Base-by-base conservation (phyloP, 768 basidiomycete genomes). In the Sarcodon aspratus region DNA sequence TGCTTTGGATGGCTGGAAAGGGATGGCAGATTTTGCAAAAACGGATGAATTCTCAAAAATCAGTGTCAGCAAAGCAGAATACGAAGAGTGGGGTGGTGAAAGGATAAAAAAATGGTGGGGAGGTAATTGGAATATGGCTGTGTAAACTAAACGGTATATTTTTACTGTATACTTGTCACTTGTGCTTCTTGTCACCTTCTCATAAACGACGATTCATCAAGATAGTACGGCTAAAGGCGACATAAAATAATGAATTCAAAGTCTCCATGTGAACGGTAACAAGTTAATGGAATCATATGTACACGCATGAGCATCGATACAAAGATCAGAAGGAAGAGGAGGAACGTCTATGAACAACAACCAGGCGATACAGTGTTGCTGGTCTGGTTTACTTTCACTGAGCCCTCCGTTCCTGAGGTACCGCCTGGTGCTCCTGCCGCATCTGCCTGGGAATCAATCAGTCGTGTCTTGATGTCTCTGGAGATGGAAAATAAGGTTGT, bases 381-480 rank as follows among this genome's bases (percentile, higher is more conserved):
- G 36, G 80, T 78, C 57, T 80, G 80, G 58, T 78, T 80, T 54
- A 85, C 81, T 53, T 75, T 76, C 42, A 86, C 76, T 15, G 82
- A 75, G 34, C 79, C 81, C 36, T 77, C 73, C 12, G 67, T 57
- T n/a, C 67, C 58, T 33, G 70, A 56, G 37, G 65, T 63, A 33
- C 62, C 66, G 15, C 61, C 57, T 1, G 62, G 31, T 11, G 73
- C 61, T 36, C 67, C 70, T 17, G 68, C 65, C 18, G 71, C 70
- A 44, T 87, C 85, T 18, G 78, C 82, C 67, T 90, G 86, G 10
- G 93, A 91, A 67, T 98, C 96, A 61, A 98, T 97, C 55, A 98
- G 74, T 44, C 96, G 89, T 45, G 89, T 78, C 73, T 98, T 99
- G 76, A 98, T 97, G 63, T 96, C 95, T 62, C 95, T 94, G 61